A percentile compares a stretch with the other conserved stretches of the same genome.
Evolutionary conservation across 1,139 yeast species (phyloP).

Genomic region (Debaryomyces singareniensis): DNA sequence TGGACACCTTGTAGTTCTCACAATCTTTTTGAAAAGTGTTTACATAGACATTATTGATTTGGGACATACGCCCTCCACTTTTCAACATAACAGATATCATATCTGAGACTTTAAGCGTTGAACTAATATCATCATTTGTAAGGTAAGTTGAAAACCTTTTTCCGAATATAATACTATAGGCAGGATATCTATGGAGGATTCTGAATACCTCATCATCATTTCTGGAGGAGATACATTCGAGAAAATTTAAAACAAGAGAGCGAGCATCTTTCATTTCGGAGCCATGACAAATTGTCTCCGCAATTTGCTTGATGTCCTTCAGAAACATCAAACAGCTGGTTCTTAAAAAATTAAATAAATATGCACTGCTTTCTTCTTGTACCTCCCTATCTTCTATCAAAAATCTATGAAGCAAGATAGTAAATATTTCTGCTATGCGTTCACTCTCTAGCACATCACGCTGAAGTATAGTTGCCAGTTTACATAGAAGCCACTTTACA

Average conservation of each 20-base stretch:
- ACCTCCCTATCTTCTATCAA: conserved; percentile 13
- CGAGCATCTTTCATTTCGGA: conserved; percentile 8
- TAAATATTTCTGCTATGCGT: conserved; percentile 25
- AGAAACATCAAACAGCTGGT: conserved; percentile 30
- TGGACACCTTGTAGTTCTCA: conserved; percentile 34
- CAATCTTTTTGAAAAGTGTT: conserved; percentile 42
- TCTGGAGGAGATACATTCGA: conserved; percentile 21
- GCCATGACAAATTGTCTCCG: conserved; percentile 12
- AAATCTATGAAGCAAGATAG: conserved; percentile 24
- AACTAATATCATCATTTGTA: conserved; percentile 14
- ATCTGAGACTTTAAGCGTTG: conserved; percentile 23
- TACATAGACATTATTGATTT: conserved; percentile 30
- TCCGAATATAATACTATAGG: conserved; percentile 21
- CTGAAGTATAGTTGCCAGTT: conserved; percentile 37
- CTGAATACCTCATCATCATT: conserved; percentile 35
- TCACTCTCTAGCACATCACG: conserved; percentile 24
- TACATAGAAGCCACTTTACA: conserved; percentile 32
- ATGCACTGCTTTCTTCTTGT: conserved; percentile 16
- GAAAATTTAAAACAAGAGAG: conserved; percentile 22
- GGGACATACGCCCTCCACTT: conserved; percentile 36
- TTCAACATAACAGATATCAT: conserved; percentile 29
- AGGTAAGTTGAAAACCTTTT: conserved; percentile 17
- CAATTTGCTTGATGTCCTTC: conserved; percentile 16
- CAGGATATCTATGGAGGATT: conserved; percentile 24
- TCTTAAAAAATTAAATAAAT: conserved; percentile 32